Evolutionary conservation across 2,329 filamentous ascomycete genomes (phyloP).

Genomic region (Westerdykella aurantiaca): DNA sequence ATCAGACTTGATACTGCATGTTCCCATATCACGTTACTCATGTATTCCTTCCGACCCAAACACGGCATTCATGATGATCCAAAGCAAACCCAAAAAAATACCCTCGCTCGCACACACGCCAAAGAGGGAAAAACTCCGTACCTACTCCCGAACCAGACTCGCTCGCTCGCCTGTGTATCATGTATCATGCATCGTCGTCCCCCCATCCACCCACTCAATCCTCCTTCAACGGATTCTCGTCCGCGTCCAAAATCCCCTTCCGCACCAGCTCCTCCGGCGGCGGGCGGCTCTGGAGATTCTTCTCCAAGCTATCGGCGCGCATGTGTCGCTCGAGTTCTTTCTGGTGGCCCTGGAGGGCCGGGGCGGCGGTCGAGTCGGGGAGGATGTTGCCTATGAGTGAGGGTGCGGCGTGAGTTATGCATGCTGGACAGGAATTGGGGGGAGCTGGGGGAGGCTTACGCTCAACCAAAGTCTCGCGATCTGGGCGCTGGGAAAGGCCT

Average conservation of each 20-base stretch:
- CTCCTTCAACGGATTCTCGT: slow-evolving; percentile 31
- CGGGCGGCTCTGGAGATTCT: slow-evolving; percentile 75
- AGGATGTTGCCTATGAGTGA: slow-evolving; percentile 72
- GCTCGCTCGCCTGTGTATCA: neutral
- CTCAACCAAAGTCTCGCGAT: slow-evolving; percentile 72
- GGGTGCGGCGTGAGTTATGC: neutral
- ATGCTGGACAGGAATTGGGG: neutral
- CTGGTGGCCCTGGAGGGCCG: slow-evolving; percentile 72
- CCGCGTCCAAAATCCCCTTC: slow-evolving; percentile 65
- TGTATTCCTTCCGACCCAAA: neutral
- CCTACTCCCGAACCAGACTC: no score
- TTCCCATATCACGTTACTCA: neutral
- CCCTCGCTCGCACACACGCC: no score
- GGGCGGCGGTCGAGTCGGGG: slow-evolving; percentile 69
- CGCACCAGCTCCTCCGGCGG: slow-evolving; percentile 69
- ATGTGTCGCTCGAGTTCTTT: slow-evolving; percentile 83
- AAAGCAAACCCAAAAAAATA: neutral
- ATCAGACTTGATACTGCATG: neutral
- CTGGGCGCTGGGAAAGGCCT: slow-evolving; percentile 56
- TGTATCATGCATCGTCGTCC: neutral
- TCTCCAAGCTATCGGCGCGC: slow-evolving; percentile 79
- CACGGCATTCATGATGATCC: neutral
- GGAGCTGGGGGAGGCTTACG: slow-evolving; percentile 48
- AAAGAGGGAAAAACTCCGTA: no score
- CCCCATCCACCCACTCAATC: neutral